Evolutionary conservation across 2,329 filamentous ascomycete species (phyloP), one percentile per base, ranked within the genome.

Genomic region (Trichophyton mentagrophytes): DNA sequence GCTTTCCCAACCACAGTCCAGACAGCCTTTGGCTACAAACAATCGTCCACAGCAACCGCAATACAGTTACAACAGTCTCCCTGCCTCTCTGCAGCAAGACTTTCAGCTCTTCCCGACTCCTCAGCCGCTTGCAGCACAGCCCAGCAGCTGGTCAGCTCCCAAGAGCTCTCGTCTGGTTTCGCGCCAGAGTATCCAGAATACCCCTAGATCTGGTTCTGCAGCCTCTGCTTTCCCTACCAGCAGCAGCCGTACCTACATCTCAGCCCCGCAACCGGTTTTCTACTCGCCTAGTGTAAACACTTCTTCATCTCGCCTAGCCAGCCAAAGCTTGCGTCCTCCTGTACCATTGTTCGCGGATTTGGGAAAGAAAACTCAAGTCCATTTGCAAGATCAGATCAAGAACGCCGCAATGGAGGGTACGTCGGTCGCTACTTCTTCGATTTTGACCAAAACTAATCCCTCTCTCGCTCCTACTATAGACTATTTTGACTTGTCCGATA

Each of bases 1-100:
- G 76, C 76, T 73, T 72, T 70, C 74, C 69, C 69, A 74, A 70
- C 73, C 73, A 70, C 74, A 73, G 67, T 70, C 68, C 60, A 66
- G 67, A 65, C 73, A 74, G 74, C 74, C 74, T 65, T 69, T 67
- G 74, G 73, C 74, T 73, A 68, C 68, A 66, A 65, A 60, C 65
- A 67, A 65, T 61, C 66, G 59, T 62, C 55, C 27, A 30, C 27
- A 30, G 27, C 27, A 30, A 30, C 27, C 40, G 65, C 66, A 68
- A 68, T 44, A 44, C 40, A 44, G 40, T 44, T 44, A 44, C n/a
- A 13, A 65, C 57, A 67, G 58, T 69, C 66, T 30, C 49, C 11
- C 27, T 27, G 46, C 27, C 49, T 17, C 27, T 4, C n/a, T 13
- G 13, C 46, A 51, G 25, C 49, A 73, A 69, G 76, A 78, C 76